A percentile compares a stretch with the other conserved stretches of the same genome.
These are phyloP conservation scores for Cordyceps sp. DNA, from an alignment of 2,329 filamentous ascomycete genomes.

Conservation along the genomic window DNA sequence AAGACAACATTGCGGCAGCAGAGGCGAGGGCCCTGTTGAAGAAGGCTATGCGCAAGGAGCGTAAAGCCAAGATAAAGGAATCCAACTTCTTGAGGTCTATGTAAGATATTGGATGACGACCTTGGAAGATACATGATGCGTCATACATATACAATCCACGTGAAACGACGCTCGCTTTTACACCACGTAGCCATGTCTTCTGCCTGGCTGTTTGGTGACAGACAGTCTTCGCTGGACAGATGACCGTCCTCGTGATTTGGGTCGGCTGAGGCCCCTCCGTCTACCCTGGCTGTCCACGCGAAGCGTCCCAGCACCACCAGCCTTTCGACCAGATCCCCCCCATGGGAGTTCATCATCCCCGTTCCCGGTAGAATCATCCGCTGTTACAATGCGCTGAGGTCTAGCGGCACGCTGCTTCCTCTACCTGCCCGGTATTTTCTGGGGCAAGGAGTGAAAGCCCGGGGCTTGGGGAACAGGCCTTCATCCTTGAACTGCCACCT, in stretches of 20 bases:
- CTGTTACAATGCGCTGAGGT: conserved; percentile 38
- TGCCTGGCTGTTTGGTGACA: too few species aligned
- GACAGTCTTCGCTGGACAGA: too few species aligned
- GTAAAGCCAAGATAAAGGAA: conserved; percentile 68
- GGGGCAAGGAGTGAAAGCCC: conserved; percentile 57
- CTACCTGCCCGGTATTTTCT: conserved; percentile 80
- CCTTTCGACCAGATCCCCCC: too few species aligned
- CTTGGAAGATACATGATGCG: neutral
- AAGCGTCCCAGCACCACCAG: too few species aligned
- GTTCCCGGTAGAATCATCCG: neutral
- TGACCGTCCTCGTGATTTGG: too few species aligned
- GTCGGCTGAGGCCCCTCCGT: too few species aligned
- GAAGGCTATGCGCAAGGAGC: conserved; percentile 56
- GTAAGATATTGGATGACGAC: conserved; percentile 20
- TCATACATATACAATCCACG: neutral
- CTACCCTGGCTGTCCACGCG: too few species aligned
- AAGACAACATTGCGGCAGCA: conserved; percentile 29
- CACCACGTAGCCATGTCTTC: too few species aligned
- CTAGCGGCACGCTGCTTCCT: conserved; percentile 84
- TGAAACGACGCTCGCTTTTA: too few species aligned
- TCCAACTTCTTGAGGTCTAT: conserved; percentile 71
- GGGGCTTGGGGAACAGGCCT: conserved; percentile 64
- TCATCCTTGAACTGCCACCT: conserved; percentile 84
- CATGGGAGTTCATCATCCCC: too few species aligned
- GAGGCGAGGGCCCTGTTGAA: conserved; percentile 44